Base-by-base conservation (phyloP, 495 filamentous ascomycete species). In the Aspergillus incahuasiensis region DNA sequence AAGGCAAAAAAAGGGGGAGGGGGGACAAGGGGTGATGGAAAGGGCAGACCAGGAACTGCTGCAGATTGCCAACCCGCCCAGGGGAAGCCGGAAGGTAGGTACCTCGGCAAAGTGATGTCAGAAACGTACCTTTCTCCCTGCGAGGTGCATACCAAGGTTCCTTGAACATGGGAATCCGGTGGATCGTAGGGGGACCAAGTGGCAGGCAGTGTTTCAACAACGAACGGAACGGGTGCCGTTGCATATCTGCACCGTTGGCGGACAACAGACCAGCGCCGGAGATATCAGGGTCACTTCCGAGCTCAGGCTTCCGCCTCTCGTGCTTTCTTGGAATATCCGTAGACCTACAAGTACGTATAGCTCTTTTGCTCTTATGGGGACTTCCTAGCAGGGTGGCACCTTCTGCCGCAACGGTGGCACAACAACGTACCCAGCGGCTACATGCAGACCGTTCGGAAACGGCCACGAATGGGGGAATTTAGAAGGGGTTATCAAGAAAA, bases 341-440 rank as follows among this genome's bases (percentile, higher is more conserved):
- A 25, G 34, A 24, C 32, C 21, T 28, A n/a, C 19, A 39, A 8
- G 34, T 20, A 40, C 25, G 9, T 19, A 30, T 38, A n/a, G n/a
- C n/a, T 15, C 19, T 25, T 0, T 50, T 50, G 18, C 19, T n/a
- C n/a, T n/a, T n/a, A 25, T 16, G 11, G 19, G 20, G 22, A 40
- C 20, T 24, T 45, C 34, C 15, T 48, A 32, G 6, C 32, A 21
- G 18, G 19, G 53, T 55, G 24, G n/a, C 35, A 42, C 42, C 46
- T 38, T 54, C 41, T 55, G 46, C 38, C 32, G 34, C 57, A 43
- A 39, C 11, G 18, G 62, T 64, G 45, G 48, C 57, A 64, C 62
- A 61, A 61, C 58, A 60, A 62, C 62, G 62, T 57, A 65, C 58
- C 39, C 54, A 55, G 59, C 62, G 59, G 62, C 56, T 65, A 62